A percentile compares a stretch with the other conserved stretches of the same genome.
Conservation (phyloP, 2,329 filamentous ascomycete species). For the Fusarium aywerte region DNA sequence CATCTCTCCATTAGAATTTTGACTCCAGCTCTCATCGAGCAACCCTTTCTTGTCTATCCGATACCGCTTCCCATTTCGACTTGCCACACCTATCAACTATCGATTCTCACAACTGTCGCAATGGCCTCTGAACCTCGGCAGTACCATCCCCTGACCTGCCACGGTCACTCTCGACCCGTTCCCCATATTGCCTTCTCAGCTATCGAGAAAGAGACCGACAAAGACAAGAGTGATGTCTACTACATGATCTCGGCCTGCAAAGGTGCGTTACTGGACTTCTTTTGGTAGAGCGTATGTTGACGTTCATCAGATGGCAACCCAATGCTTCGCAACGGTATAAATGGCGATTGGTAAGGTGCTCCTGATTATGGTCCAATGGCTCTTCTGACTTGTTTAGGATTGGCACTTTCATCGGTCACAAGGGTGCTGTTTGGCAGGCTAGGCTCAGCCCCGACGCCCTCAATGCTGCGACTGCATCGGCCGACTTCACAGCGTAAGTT, state of each 20-base stretch:
- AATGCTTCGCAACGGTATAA: conserved; percentile 96
- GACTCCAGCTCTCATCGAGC: conserved; percentile 3
- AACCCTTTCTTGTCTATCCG: conserved; percentile 4
- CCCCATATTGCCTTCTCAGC: conserved; percentile 92
- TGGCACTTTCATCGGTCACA: conserved; percentile 97
- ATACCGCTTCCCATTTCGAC: conserved; percentile 12
- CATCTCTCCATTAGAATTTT: conserved; percentile 25
- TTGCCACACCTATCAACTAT: conserved; percentile 4
- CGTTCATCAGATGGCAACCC: conserved; percentile 83
- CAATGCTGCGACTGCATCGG: conserved; percentile 90
- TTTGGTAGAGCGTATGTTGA: conserved; percentile 38
- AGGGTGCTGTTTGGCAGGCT: conserved; percentile 97
- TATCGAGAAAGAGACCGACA: conserved; percentile 81
- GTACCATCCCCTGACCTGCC: conserved; percentile 91
- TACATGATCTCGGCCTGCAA: conserved; percentile 96
- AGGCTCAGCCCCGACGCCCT: conserved; percentile 88
- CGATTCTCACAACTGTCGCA: conserved; percentile 22
- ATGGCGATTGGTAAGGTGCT: conserved; percentile 81
- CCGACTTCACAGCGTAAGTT: conserved; percentile 91
- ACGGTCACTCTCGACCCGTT: conserved; percentile 92
- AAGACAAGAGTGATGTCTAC: conserved; percentile 84
- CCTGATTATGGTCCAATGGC: background rate
- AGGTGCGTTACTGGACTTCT: conserved; percentile 60
- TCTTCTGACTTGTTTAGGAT: conserved; percentile 70
- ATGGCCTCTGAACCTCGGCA: conserved; percentile 58